phyloP scores from a whole-genome alignment of 345 rosid genomes.

The Lepidium africanum region DNA sequence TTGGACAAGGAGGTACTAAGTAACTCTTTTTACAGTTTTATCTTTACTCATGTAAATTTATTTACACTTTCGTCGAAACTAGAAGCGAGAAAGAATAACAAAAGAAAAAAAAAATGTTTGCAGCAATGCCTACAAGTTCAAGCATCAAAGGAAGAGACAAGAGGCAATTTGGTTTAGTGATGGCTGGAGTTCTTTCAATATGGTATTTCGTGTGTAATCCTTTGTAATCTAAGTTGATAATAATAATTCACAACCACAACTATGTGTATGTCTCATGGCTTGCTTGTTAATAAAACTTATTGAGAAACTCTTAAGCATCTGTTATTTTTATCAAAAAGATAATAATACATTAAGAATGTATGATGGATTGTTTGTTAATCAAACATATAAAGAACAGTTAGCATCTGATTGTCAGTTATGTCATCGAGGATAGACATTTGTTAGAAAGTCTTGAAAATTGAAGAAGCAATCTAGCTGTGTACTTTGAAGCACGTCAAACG shows the following conservation, averaged over 20 bases:
- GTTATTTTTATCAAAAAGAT: too few relatives aligned
- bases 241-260: background rate
- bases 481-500: conserved; percentile 74
- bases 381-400: background rate
- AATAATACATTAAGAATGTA: background rate
- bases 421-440: background rate
- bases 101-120: background rate
- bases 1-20: conserved; percentile 11
- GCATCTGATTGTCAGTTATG: background rate
- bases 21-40: background rate
- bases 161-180: conserved; percentile 11
- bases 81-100: background rate
- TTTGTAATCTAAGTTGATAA: background rate
- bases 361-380: conserved; percentile 19
- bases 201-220: conserved; percentile 13
- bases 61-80: background rate
- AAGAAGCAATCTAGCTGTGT: conserved; percentile 51
- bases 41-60: background rate
- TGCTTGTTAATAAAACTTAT: background rate
- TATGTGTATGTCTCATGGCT: background rate
- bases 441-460: background rate
- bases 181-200: conserved; percentile 12
- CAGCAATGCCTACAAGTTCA: conserved; percentile 19
- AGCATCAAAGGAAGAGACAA: conserved; percentile 7
- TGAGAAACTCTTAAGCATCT: background rate